Evolutionary conservation across 192 early-diverging fungal genomes (phyloP).

Genomic region (Coemansia sp.): DNA sequence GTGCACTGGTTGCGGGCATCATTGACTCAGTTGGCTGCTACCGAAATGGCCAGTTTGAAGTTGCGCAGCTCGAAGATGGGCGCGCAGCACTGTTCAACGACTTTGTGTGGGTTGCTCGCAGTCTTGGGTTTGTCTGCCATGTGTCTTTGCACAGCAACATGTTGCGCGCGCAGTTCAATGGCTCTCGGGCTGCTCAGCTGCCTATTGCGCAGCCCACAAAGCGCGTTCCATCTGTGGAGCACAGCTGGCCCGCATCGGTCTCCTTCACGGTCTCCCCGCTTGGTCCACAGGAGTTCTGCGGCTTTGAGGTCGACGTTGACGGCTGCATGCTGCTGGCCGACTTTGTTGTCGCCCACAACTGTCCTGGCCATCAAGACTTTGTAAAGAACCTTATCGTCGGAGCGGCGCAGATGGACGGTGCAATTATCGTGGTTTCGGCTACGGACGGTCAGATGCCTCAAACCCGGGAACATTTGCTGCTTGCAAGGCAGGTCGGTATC

Average conservation of each 20-base stretch:
- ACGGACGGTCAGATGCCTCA: conserved; percentile 99
- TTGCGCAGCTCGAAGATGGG: not conserved
- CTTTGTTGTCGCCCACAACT: conserved; percentile 45
- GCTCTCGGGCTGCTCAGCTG: conserved; percentile 4
- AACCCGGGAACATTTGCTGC: conserved; percentile 95
- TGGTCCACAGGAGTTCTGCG: conserved; percentile 16
- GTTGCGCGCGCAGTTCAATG: conserved; percentile 8
- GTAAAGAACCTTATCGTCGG: conserved; percentile 99
- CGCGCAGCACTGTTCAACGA: conserved; percentile 7
- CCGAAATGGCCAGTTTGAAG: conserved; percentile 17
- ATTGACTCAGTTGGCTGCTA: conserved; percentile 17
- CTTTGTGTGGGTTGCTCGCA: conserved; percentile 37
- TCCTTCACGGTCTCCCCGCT: conserved; percentile 15
- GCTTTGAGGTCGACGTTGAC: conserved; percentile 35
- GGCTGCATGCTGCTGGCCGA: conserved; percentile 27
- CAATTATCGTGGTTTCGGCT: conserved; percentile 97
- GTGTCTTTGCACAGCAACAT: not conserved
- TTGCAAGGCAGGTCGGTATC: conserved; percentile 95
- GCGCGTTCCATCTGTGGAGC: not conserved
- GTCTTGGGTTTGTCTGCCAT: conserved; percentile 28
- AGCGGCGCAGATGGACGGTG: conserved; percentile 97
- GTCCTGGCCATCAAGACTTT: conserved; percentile 99
- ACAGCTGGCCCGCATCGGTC: conserved; percentile 12
- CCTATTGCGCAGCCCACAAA: conserved; percentile 12
- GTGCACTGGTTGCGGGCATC: conserved; percentile 24